Evolutionary conservation across 2,329 filamentous ascomycete species (phyloP).

Genomic region (Ophiostoma montium): DNA sequence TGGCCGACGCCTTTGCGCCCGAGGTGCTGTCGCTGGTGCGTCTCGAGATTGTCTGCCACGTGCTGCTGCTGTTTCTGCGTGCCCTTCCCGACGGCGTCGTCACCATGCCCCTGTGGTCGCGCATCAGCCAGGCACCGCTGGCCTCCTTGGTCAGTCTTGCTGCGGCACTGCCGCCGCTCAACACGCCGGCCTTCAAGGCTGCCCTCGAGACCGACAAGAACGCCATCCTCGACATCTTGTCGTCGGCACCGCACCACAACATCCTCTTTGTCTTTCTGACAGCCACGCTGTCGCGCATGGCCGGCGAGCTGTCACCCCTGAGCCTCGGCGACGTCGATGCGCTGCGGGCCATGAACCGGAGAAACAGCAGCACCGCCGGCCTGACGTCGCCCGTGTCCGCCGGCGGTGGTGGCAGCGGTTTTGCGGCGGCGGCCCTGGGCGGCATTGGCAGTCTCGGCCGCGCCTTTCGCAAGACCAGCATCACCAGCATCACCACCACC

Average conservation of each 20-base stretch:
- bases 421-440: neutral
- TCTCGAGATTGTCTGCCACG: constrained; percentile 61
- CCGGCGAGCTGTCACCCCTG: constrained; percentile 32
- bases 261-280: constrained; percentile 82
- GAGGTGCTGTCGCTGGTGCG: constrained; percentile 51
- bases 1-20: constrained; percentile 46
- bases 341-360: constrained; percentile 14
- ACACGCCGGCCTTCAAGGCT: neutral
- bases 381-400: constrained; percentile 8
- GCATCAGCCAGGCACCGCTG: constrained; percentile 41
- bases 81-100: constrained; percentile 71
- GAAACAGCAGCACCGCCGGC: neutral
- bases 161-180: neutral
- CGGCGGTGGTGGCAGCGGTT: constrained; percentile 11
- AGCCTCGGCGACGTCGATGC: constrained; percentile 24
- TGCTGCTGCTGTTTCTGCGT: constrained; percentile 58
- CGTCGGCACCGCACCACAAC: constrained; percentile 60
- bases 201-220: constrained; percentile 31
- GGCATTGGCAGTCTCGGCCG: constrained; percentile 19
- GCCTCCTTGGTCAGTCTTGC: constrained; percentile 9
- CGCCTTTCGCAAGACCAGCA: neutral
- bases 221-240: constrained; percentile 57
- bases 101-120: constrained; percentile 53
- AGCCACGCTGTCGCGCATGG: constrained; percentile 50
- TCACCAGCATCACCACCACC: too few species aligned